Evolutionary conservation across 2,329 filamentous ascomycete genomes (phyloP).

Genomic region (Ophiocordyceps unilateralis): DNA sequence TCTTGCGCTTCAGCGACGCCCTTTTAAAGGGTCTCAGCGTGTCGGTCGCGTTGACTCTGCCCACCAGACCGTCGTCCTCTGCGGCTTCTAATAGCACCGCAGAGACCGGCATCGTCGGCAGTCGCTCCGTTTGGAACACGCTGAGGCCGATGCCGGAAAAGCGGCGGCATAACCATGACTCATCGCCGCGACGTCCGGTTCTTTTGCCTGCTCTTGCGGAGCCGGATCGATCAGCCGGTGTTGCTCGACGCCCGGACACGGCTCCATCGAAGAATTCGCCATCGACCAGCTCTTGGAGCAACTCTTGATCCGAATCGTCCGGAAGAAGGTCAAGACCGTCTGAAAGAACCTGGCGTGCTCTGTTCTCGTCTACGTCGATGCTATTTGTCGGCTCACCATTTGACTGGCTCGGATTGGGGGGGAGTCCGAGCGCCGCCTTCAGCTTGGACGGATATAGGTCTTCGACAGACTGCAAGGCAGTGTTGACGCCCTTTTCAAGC

Average conservation of each 20-base stretch:
- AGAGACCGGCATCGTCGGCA: slow-evolving; percentile 20
- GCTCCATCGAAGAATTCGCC: background rate
- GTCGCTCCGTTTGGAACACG: slow-evolving; percentile 19
- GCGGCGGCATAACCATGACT: background rate
- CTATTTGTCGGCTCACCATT: slow-evolving; percentile 18
- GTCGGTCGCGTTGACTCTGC: slow-evolving; percentile 5
- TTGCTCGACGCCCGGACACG: background rate
- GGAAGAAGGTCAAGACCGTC: slow-evolving; percentile 30
- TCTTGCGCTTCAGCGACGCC: slow-evolving; percentile 1
- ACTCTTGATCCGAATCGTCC: slow-evolving; percentile 38
- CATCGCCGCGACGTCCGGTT: background rate
- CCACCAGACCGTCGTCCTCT: slow-evolving; percentile 17
- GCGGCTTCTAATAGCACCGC: slow-evolving; percentile 22
- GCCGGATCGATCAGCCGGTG: background rate
- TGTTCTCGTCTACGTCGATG: slow-evolving; percentile 48
- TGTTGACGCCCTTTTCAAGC: slow-evolving; percentile 47
- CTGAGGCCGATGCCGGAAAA: slow-evolving; percentile 23
- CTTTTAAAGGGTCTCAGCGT: slow-evolving; percentile 11
- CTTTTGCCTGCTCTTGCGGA: background rate
- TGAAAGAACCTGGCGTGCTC: slow-evolving; percentile 28
- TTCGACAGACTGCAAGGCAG: slow-evolving; percentile 66
- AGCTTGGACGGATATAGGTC: slow-evolving; percentile 65
- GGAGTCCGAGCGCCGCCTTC: slow-evolving; percentile 24
- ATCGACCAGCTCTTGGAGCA: slow-evolving; percentile 12
- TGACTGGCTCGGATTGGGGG: slow-evolving; percentile 22